Conservation (phyloP, 1,139 yeast genomes). For the Kodamaea derodonti region DNA sequence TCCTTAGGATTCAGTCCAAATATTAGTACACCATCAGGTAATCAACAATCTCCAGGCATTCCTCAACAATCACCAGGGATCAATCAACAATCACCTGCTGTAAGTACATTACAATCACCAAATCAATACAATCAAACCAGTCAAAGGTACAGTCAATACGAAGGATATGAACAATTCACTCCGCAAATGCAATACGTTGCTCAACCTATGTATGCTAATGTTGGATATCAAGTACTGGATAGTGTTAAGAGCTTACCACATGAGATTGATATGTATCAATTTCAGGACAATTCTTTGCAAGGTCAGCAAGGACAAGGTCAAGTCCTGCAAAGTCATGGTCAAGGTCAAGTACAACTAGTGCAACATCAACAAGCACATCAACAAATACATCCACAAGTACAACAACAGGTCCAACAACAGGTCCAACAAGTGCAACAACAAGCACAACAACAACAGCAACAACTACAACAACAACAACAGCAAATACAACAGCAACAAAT, state of each 20-base stretch:
- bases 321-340: neutral
- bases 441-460: neutral
- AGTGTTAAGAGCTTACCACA: slow-evolving; percentile 1
- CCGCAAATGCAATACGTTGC: neutral
- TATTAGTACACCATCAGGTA: neutral
- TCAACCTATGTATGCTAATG: neutral
- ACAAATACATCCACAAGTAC: slow-evolving; percentile 1
- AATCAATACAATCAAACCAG: neutral
- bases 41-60: neutral
- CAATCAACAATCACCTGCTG: neutral
- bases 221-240: neutral
- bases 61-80: neutral
- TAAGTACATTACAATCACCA: neutral
- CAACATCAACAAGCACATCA: neutral
- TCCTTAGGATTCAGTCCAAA: neutral
- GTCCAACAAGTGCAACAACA: neutral
- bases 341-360: neutral
- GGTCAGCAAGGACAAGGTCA: neutral
- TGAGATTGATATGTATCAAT: slow-evolving; percentile 1
- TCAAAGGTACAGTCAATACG: neutral
- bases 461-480: slow-evolving; percentile 7
- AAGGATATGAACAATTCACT: neutral
- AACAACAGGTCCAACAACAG: neutral
- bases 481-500: neutral
- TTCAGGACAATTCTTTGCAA: neutral